These are phyloP conservation scores for Zychaea mexicana DNA, from an alignment of 371 early-diverging fungal species.

Conservation along the genomic window DNA sequence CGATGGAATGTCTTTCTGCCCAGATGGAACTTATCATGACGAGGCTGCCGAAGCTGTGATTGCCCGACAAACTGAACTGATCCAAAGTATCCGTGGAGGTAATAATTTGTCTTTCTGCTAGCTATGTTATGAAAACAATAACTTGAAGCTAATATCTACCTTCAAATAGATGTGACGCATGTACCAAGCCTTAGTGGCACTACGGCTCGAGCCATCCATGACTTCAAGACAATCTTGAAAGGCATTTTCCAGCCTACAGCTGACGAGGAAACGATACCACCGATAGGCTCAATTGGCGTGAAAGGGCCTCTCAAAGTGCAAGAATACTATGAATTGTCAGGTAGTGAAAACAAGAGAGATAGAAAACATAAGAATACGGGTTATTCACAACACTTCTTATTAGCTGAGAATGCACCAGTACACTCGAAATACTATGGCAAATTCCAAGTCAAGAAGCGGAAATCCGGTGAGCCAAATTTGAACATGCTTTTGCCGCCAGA, in stretches of 20 bases:
- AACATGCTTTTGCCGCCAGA: slow-evolving; percentile 51
- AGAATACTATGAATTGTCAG: slow-evolving; percentile 47
- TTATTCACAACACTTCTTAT: neutral
- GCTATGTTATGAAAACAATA: slow-evolving; percentile 2
- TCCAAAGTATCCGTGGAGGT: slow-evolving; percentile 51
- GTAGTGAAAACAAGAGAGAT: slow-evolving; percentile 17
- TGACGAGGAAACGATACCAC: slow-evolving; percentile 24
- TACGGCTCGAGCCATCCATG: slow-evolving; percentile 22
- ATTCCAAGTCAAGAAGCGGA: slow-evolving; percentile 62
- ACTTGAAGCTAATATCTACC: too few species aligned
- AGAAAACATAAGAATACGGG: neutral
- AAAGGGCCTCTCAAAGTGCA: slow-evolving; percentile 51
- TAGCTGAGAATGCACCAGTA: slow-evolving; percentile 50
- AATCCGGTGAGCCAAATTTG: slow-evolving; percentile 54
- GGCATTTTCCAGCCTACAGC: slow-evolving; percentile 35
- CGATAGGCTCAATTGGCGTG: slow-evolving; percentile 38
- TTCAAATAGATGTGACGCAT: slow-evolving; percentile 14
- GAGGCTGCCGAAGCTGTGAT: slow-evolving; percentile 51
- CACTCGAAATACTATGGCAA: slow-evolving; percentile 62
- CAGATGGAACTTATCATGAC: neutral
- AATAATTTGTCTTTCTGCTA: slow-evolving; percentile 16
- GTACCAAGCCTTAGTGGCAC: slow-evolving; percentile 13
- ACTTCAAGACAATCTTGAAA: slow-evolving; percentile 45
- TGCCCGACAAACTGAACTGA: slow-evolving; percentile 47
- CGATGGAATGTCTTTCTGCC: neutral